Conservation (phyloP, 495 filamentous ascomycete genomes). For the Penicillium dipodomyicola region DNA sequence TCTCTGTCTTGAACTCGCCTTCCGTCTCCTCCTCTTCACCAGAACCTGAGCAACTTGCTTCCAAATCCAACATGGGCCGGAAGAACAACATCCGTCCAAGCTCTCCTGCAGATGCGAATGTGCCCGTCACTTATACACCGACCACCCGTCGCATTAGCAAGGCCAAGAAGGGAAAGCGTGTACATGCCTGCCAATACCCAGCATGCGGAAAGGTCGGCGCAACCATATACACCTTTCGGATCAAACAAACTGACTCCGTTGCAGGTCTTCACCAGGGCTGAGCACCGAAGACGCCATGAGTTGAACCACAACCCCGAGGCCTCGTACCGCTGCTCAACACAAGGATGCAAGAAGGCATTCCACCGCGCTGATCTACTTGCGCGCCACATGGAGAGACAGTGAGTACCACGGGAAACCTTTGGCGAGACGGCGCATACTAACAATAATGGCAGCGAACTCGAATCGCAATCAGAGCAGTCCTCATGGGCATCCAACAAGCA, state of each 20-base stretch:
- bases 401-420: slow-evolving; percentile 30
- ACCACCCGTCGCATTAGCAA: slow-evolving; percentile 74
- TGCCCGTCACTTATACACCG: slow-evolving; percentile 52
- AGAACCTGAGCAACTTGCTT: slow-evolving; percentile 7
- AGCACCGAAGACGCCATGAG: slow-evolving; percentile 82
- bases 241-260: slow-evolving; percentile 14
- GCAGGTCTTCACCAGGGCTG: slow-evolving; percentile 79
- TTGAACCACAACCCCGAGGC: slow-evolving; percentile 75
- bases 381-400: slow-evolving; percentile 84
- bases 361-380: slow-evolving; percentile 74
- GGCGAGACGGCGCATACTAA: slow-evolving; percentile 11
- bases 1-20: slow-evolving; percentile 14
- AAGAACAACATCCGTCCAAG: slow-evolving; percentile 17
- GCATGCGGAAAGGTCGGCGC: slow-evolving; percentile 62
- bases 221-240: background rate
- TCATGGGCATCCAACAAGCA: slow-evolving; percentile 36
- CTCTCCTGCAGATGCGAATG: slow-evolving; percentile 9
- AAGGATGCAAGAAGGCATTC: slow-evolving; percentile 74
- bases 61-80: slow-evolving; percentile 4
- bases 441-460: slow-evolving; percentile 34
- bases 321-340: slow-evolving; percentile 61
- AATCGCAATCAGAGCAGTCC: slow-evolving; percentile 37
- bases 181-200: slow-evolving; percentile 65
- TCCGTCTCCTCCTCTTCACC: slow-evolving; percentile 12
- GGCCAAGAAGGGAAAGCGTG: slow-evolving; percentile 78